A percentile compares a stretch with the other conserved stretches of the same genome.
These are phyloP conservation scores for Dendrobium huoshanense DNA, from an alignment of 106 monocot genomes.

Conservation along the genomic window DNA sequence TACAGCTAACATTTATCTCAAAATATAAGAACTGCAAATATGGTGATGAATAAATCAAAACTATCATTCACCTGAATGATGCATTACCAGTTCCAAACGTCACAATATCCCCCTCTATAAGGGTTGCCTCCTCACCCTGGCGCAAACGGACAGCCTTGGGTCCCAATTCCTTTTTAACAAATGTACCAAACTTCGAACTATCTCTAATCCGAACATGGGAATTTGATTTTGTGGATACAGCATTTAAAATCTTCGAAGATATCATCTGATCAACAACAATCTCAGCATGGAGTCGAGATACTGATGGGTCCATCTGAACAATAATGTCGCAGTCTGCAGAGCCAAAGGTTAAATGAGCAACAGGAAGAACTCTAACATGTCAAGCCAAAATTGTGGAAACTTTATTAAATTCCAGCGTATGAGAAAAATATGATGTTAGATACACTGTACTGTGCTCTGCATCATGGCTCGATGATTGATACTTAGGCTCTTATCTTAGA, in stretches of 20 bases:
- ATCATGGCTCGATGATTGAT: too few relatives aligned
- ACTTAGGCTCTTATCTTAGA: too few relatives aligned
- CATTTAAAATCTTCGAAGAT: conserved; percentile 15
- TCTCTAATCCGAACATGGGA: conserved; percentile 51
- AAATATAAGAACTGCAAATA: background rate
- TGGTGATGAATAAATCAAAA: conserved; percentile 3
- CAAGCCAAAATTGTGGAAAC: background rate
- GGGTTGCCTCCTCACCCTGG: conserved; percentile 35
- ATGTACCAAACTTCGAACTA: conserved; percentile 85
- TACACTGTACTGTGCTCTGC: too few relatives aligned
- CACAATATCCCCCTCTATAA: conserved; percentile 58
- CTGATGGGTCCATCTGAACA: conserved; percentile 68
- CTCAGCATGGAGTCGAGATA: conserved; percentile 88
- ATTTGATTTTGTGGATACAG: conserved; percentile 7
- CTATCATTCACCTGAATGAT: conserved; percentile 66
- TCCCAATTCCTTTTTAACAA: conserved; percentile 56
- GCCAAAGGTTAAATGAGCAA: background rate
- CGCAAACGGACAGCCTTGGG: conserved; percentile 34
- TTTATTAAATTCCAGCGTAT: background rate
- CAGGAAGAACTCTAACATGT: background rate
- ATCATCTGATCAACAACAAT: conserved; percentile 64
- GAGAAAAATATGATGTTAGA: too few relatives aligned
- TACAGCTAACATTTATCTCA: background rate
- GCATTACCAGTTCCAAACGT: conserved; percentile 89
- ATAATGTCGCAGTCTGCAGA: conserved; percentile 79